Evolutionary conservation across 2,329 filamentous ascomycete species (phyloP).

Genomic region (Aspergillus fumigatus): DNA sequence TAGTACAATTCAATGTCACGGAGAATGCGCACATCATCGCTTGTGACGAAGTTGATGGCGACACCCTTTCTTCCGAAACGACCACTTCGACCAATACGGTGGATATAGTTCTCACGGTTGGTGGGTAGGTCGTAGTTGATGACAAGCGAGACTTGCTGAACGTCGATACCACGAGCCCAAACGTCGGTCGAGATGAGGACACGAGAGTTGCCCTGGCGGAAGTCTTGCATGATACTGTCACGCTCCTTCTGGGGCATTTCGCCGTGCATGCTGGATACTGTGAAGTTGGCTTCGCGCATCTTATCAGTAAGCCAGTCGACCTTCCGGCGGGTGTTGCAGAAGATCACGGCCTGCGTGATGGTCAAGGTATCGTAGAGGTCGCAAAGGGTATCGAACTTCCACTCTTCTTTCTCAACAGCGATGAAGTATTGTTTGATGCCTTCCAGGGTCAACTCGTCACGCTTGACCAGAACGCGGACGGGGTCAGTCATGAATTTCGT

Average conservation of each 20-base stretch:
- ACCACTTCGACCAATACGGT: conserved; percentile 92
- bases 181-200: conserved; percentile 97
- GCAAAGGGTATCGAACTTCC: conserved; percentile 98
- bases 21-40: conserved; percentile 94
- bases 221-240: conserved; percentile 99
- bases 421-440: conserved; percentile 99
- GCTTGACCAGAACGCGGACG: conserved; percentile 93
- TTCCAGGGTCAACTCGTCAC: conserved; percentile 96
- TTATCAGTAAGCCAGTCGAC: conserved; percentile 99
- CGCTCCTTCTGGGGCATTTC: conserved; percentile 99
- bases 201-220: conserved; percentile 91
- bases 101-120: conserved; percentile 99
- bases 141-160: conserved; percentile 95
- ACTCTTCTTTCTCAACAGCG: conserved; percentile 98
- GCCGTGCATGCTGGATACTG: conserved; percentile 96
- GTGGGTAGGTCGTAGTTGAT: conserved; percentile 99
- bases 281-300: conserved; percentile 98
- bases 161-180: conserved; percentile 96
- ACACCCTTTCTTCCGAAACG: conserved; percentile 97
- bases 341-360: conserved; percentile 98
- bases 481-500: conserved; percentile 99
- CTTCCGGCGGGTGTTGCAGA: conserved; percentile 98
- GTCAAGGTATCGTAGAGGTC: conserved; percentile 98
- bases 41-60: conserved; percentile 98
- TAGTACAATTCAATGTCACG: conserved; percentile 97